These are phyloP conservation scores for Leptodermis oblonga DNA, from an alignment of 257 asterid species.

Conservation along the genomic window DNA sequence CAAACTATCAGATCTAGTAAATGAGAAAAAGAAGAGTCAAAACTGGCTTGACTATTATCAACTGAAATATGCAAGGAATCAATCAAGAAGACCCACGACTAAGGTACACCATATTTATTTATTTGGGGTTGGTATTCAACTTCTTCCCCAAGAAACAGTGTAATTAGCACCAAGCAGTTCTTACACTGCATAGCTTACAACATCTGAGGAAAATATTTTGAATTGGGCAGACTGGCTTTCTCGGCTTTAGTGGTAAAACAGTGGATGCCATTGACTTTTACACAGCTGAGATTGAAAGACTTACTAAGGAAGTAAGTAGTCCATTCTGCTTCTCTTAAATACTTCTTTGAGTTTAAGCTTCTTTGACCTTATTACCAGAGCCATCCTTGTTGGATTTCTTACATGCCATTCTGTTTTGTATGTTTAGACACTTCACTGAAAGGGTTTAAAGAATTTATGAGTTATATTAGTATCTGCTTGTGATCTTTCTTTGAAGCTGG, in stretches of 20 bases:
- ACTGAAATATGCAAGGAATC: constrained; percentile 66
- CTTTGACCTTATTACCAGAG: neutral
- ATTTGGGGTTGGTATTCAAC: neutral
- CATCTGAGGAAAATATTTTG: constrained; percentile 22
- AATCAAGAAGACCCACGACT: constrained; percentile 45
- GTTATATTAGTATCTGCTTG: neutral
- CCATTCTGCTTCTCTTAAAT: neutral
- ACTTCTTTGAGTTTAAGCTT: neutral
- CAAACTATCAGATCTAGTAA: constrained; percentile 64
- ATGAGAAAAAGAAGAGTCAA: constrained; percentile 61
- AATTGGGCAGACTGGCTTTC: constrained; percentile 73
- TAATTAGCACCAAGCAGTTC: neutral
- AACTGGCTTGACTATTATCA: constrained; percentile 94
- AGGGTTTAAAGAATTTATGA: neutral
- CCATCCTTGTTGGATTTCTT: constrained; percentile 1
- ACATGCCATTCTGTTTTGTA: neutral
- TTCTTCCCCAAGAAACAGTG: neutral
- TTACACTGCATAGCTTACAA: constrained; percentile 20
- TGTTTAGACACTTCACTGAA: neutral
- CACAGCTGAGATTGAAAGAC: constrained; percentile 68
- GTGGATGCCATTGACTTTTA: constrained; percentile 80
- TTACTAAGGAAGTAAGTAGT: constrained; percentile 64
- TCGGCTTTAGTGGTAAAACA: constrained; percentile 69
- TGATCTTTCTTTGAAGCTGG: neutral
- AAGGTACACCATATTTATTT: constrained; percentile 43